A percentile compares a stretch with the other conserved stretches of the same genome.
Evolutionary conservation across 1,284 basidiomycete species (phyloP).

Genomic region (Kwoniella shivajii): DNA sequence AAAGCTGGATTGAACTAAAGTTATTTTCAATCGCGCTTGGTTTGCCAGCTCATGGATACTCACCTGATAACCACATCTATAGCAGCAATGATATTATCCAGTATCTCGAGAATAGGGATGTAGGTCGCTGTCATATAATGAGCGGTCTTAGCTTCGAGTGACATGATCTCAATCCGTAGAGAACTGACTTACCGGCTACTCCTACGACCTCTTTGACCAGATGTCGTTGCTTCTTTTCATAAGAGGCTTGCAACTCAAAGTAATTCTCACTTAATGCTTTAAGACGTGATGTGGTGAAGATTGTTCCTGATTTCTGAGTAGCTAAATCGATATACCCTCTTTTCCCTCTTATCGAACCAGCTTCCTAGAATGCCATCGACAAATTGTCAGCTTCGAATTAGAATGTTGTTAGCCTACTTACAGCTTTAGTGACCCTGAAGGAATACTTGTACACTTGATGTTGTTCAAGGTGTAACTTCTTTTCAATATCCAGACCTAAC

Average conservation of each 20-base stretch:
- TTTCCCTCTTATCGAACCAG: conserved; percentile 68
- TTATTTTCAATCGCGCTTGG: not conserved
- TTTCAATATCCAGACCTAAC: conserved; percentile 83
- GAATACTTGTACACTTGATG: conserved; percentile 89
- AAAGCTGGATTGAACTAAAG: conserved; percentile 61
- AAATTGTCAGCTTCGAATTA: not conserved
- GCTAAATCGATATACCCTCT: conserved; percentile 81
- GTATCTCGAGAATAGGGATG: conserved; percentile 81
- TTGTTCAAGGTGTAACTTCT: conserved; percentile 96
- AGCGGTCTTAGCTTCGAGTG: not conserved
- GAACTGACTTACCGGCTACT: conserved; percentile 75
- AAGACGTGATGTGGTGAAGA: conserved; percentile 83
- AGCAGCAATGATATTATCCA: conserved; percentile 85
- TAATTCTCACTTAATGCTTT: conserved; percentile 75
- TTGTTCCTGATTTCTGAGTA: conserved; percentile 84
- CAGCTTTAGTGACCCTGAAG: conserved; percentile 88
- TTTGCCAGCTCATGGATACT: conserved; percentile 16
- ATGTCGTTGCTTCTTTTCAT: conserved; percentile 48
- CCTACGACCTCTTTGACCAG: conserved; percentile 91
- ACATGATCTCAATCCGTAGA: not conserved
- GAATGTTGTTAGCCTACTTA: conserved; percentile 50
- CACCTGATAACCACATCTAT: conserved; percentile 89
- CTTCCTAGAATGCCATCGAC: conserved; percentile 63
- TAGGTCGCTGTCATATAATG: conserved; percentile 70
- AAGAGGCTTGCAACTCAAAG: conserved; percentile 45